A percentile compares a stretch with the other conserved stretches of the same genome.
Conservation (phyloP, 2,329 filamentous ascomycete species). For the Capronia epimyces region DNA sequence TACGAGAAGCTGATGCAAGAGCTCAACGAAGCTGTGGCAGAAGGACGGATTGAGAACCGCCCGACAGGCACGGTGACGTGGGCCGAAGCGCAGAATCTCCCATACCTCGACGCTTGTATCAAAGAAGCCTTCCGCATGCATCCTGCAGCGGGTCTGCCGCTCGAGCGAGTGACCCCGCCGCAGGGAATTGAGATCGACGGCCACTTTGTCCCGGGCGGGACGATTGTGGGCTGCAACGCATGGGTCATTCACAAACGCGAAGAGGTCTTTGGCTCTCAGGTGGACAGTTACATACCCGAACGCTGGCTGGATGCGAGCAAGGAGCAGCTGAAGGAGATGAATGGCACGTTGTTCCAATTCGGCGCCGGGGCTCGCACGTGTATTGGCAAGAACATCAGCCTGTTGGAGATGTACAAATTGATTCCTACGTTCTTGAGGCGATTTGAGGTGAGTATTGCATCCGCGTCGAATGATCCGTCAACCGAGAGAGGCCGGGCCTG, state of each 20-base stretch:
- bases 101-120: constrained; percentile 71
- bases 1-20: constrained; percentile 27
- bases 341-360: constrained; percentile 39
- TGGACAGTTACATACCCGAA: constrained; percentile 62
- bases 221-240: constrained; percentile 67
- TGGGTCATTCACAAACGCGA: constrained; percentile 67
- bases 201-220: constrained; percentile 61
- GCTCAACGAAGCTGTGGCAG: constrained; percentile 23
- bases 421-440: constrained; percentile 28
- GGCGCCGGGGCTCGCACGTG: constrained; percentile 49
- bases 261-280: constrained; percentile 63
- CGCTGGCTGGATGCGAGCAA: constrained; percentile 56
- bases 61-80: constrained; percentile 22
- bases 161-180: constrained; percentile 67
- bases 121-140: constrained; percentile 74
- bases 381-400: constrained; percentile 32
- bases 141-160: constrained; percentile 64
- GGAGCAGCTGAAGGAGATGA: constrained; percentile 47
- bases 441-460: constrained; percentile 24
- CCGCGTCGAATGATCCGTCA: no score
- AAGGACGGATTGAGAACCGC: constrained; percentile 19
- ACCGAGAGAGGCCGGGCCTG: no score
- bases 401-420: constrained; percentile 33
- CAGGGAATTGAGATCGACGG: constrained; percentile 61
- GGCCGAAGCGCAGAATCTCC: constrained; percentile 61